A percentile compares a stretch with the other conserved stretches of the same genome.
phyloP scores from a whole-genome alignment of 2,329 filamentous ascomycete genomes.

The Fusarium vanettenii region DNA sequence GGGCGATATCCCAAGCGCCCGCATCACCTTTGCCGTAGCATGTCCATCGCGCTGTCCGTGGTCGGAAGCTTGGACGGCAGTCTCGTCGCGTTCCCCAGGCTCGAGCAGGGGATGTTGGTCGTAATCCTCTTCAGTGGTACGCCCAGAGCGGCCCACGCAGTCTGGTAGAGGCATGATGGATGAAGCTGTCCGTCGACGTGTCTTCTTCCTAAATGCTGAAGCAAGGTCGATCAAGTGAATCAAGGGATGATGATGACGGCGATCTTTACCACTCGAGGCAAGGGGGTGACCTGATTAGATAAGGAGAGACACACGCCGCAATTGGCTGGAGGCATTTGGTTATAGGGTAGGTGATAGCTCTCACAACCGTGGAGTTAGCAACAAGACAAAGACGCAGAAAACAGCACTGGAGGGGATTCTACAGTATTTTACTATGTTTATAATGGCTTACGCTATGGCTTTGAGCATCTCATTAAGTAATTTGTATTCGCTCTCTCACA shows the following conservation, averaged over 20 bases:
- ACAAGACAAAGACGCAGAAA: not conserved
- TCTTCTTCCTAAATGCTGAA: not conserved
- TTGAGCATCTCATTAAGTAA: too few species aligned
- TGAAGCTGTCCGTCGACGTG: not conserved
- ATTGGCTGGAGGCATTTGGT: not conserved
- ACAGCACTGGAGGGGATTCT: not conserved
- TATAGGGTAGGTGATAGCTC: not conserved
- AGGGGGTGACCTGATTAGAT: not conserved
- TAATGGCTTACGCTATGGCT: not conserved
- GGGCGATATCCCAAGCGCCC: slow-evolving; percentile 20
- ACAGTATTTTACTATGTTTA: not conserved
- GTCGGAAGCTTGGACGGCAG: not conserved
- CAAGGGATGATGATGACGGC: not conserved
- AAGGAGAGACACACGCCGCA: not conserved
- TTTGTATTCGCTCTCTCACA: too few species aligned
- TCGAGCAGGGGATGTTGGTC: slow-evolving; percentile 14
- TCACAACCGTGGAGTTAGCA: not conserved
- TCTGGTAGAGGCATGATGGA: not conserved
- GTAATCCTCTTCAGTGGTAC: not conserved
- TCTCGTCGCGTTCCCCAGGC: slow-evolving; percentile 12
- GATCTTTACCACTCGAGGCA: not conserved
- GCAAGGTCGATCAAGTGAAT: not conserved
- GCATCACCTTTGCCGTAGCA: slow-evolving; percentile 14
- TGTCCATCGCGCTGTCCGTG: not conserved
- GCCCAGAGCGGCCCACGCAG: not conserved